phyloP scores from a whole-genome alignment of 2,329 filamentous ascomycete species.

The Talaromyces rugulosus region DNA sequence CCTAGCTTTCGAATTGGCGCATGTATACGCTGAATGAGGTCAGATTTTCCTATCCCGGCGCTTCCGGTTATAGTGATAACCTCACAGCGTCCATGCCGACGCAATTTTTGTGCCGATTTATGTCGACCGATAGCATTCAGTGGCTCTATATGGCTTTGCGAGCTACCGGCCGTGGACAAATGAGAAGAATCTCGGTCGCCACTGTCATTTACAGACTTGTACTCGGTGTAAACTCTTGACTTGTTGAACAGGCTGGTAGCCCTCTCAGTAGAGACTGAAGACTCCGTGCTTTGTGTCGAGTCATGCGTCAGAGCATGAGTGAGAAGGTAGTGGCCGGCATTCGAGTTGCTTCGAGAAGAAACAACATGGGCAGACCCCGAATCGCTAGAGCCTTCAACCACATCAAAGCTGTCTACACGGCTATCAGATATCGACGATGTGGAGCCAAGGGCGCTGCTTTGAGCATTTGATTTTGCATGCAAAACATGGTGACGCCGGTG shows the following conservation, averaged over 20 bases:
- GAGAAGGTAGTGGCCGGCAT: conserved; percentile 24
- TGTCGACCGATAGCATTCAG: conserved; percentile 29
- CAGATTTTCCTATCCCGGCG: conserved; percentile 58
- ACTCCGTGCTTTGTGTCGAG: conserved; percentile 32
- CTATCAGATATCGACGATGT: conserved; percentile 50
- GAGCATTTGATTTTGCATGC: conserved; percentile 27
- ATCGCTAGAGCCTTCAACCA: conserved; percentile 53
- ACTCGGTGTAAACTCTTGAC: conserved; percentile 34
- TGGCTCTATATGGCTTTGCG: conserved; percentile 28
- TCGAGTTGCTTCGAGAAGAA: conserved; percentile 35
- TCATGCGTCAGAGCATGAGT: conserved; percentile 30
- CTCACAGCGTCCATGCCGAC: conserved; percentile 55
- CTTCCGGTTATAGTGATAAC: conserved; percentile 55
- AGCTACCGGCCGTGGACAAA: conserved; percentile 26
- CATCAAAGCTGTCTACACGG: conserved; percentile 45
- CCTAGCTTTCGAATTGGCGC: conserved; percentile 53
- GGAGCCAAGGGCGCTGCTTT: conserved; percentile 45
- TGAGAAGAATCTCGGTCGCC: conserved; percentile 36
- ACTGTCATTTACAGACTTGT: conserved; percentile 27
- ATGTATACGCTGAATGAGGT: conserved; percentile 56
- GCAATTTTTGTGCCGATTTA: conserved; percentile 46
- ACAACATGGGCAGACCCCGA: conserved; percentile 44
- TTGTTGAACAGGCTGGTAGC: conserved; percentile 21
- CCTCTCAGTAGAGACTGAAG: conserved; percentile 29
- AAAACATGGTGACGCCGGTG: conserved; percentile 57